phyloP scores from a whole-genome alignment of 768 basidiomycete species.

The Psilocybe sp. region DNA sequence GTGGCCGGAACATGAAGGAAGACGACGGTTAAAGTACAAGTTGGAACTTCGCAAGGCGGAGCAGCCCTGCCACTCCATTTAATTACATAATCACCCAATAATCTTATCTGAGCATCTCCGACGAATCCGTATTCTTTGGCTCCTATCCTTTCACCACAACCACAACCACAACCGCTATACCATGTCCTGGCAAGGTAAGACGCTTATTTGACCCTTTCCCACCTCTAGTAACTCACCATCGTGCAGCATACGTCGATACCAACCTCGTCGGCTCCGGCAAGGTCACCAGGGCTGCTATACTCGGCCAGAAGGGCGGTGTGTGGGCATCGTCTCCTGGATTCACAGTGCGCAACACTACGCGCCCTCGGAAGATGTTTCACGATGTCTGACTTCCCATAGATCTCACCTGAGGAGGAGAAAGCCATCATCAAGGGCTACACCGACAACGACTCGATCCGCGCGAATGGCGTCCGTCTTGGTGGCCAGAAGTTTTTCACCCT shows the following conservation, averaged over 20 bases:
- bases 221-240: slow-evolving; percentile 1
- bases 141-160: not conserved
- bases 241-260: slow-evolving; percentile 75
- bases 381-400: slow-evolving; percentile 32
- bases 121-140: slow-evolving; percentile 1
- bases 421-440: slow-evolving; percentile 48
- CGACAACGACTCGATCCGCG: slow-evolving; percentile 37
- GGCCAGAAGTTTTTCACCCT: slow-evolving; percentile 78
- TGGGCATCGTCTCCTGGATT: slow-evolving; percentile 70
- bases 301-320: slow-evolving; percentile 71
- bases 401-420: slow-evolving; percentile 63
- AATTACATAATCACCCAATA: not conserved
- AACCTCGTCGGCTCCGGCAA: slow-evolving; percentile 75
- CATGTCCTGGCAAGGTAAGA: slow-evolving; percentile 75
- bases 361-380: not conserved
- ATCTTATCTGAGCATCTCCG: slow-evolving; percentile 26
- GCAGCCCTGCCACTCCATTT: too few relatives aligned
- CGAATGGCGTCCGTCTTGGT: slow-evolving; percentile 59
- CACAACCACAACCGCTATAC: slow-evolving; percentile 1
- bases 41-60: too few relatives aligned
- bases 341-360: slow-evolving; percentile 37
- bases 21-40: too few relatives aligned
- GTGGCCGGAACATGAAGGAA: too few relatives aligned
- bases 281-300: slow-evolving; percentile 72
- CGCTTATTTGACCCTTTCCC: not conserved